Conservation (phyloP, 805 yeast genomes). For the Candida morakotiae region DNA sequence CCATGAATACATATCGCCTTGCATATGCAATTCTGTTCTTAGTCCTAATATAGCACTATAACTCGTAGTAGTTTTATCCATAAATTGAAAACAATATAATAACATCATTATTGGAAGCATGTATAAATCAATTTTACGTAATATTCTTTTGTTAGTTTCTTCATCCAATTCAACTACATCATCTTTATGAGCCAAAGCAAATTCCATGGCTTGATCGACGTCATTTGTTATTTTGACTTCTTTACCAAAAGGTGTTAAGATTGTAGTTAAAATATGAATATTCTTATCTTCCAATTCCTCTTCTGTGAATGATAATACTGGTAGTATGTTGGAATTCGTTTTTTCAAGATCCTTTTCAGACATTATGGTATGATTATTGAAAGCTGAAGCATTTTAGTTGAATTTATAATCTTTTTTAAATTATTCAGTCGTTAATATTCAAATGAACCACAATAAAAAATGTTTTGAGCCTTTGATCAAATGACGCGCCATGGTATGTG, state of each 20-base stretch:
- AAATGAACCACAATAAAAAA: no score
- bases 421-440: no score
- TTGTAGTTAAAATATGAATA: background rate
- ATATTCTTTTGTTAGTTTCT: conserved; percentile 13
- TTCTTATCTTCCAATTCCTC: conserved; percentile 5
- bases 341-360: background rate
- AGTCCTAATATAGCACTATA: conserved; percentile 39
- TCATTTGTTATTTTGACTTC: conserved; percentile 25
- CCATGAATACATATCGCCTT: conserved; percentile 33
- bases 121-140: conserved; percentile 20
- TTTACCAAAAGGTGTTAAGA: conserved; percentile 18
- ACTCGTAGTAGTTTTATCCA: conserved; percentile 37
- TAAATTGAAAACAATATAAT: conserved; percentile 24
- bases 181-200: conserved; percentile 20
- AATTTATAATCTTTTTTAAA: no score
- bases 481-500: no score
- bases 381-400: no score
- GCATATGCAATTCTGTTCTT: conserved; percentile 32
- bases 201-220: conserved; percentile 38
- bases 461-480: no score
- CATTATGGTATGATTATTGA: no score
- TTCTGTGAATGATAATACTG: conserved; percentile 8
- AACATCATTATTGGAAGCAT: conserved; percentile 23
- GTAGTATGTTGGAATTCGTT: background rate
- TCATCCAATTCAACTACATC: conserved; percentile 13